A percentile compares a stretch with the other conserved stretches of the same genome.
phyloP scores from a whole-genome alignment of 306 rosid species.

The Castanopsis chinensis region DNA sequence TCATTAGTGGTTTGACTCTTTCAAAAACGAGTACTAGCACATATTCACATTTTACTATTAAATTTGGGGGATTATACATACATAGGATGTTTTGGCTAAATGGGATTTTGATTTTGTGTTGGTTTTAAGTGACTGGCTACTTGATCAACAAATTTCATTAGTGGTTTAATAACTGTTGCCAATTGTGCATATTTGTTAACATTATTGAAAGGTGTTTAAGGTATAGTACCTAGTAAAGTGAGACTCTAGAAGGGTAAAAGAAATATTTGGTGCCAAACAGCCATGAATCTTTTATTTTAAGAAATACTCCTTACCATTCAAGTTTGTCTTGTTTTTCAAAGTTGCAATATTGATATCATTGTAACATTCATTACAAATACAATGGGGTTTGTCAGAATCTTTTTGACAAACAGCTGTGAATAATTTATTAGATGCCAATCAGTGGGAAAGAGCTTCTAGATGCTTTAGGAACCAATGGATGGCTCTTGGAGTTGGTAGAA shows the following conservation, averaged over 20 bases:
- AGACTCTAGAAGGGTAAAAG: too few relatives aligned
- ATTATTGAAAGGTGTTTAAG: too few relatives aligned
- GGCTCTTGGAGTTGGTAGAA: too few relatives aligned
- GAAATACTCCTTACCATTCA: not conserved
- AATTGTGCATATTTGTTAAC: too few relatives aligned
- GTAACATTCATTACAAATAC: not conserved
- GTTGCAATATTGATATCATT: not conserved
- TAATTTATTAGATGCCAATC: not conserved
- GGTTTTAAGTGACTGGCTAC: slow-evolving; percentile 12
- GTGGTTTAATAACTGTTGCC: too few relatives aligned
- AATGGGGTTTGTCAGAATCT: not conserved
- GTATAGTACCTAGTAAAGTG: too few relatives aligned
- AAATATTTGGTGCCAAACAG: too few relatives aligned
- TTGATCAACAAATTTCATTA: slow-evolving; percentile 13
- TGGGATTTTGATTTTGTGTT: slow-evolving; percentile 16
- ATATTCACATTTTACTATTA: slow-evolving; percentile 37
- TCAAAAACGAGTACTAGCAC: slow-evolving; percentile 54
- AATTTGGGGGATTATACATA: slow-evolving; percentile 22
- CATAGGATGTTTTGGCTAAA: slow-evolving; percentile 34
- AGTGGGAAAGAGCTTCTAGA: too few relatives aligned
- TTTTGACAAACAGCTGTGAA: too few relatives aligned
- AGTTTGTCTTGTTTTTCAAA: not conserved
- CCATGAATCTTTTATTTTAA: not conserved
- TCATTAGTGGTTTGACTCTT: too few relatives aligned
- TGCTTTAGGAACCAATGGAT: too few relatives aligned